A percentile compares a stretch with the other conserved stretches of the same genome.
phyloP scores from a whole-genome alignment of 306 rosid genomes.

The Neltuma alba region DNA sequence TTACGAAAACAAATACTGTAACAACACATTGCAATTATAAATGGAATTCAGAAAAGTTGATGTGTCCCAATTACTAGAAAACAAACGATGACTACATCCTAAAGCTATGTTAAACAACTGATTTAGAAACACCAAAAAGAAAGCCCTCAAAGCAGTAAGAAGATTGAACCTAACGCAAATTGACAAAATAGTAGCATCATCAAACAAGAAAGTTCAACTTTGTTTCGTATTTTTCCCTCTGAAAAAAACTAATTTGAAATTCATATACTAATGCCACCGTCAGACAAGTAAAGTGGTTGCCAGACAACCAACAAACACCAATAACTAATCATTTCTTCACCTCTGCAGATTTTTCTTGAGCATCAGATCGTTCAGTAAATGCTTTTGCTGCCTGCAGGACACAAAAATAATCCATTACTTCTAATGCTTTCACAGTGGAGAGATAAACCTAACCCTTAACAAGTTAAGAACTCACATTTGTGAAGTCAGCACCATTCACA shows the following conservation, averaged over 20 bases:
- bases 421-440: not conserved
- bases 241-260: constrained; percentile 6
- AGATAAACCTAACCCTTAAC: constrained; percentile 12
- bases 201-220: constrained; percentile 28
- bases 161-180: constrained; percentile 3
- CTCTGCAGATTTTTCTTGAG: constrained; percentile 76
- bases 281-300: not conserved
- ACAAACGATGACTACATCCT: not conserved
- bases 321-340: constrained; percentile 34
- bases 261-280: not conserved
- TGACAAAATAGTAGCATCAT: not conserved
- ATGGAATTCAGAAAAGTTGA: not conserved
- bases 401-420: constrained; percentile 21
- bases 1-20: not conserved
- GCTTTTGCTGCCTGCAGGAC: constrained; percentile 65
- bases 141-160: not conserved
- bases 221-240: not conserved
- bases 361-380: constrained; percentile 55
- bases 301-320: constrained; percentile 13
- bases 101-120: constrained; percentile 8
- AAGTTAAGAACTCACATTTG: constrained; percentile 59
- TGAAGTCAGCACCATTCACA: constrained; percentile 51
- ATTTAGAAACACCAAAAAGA: not conserved
- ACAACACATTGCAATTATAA: not conserved
- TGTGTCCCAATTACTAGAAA: not conserved